Base-by-base conservation (phyloP, 371 early-diverging fungal species). In the Encephalitozoon cuniculi region DNA sequence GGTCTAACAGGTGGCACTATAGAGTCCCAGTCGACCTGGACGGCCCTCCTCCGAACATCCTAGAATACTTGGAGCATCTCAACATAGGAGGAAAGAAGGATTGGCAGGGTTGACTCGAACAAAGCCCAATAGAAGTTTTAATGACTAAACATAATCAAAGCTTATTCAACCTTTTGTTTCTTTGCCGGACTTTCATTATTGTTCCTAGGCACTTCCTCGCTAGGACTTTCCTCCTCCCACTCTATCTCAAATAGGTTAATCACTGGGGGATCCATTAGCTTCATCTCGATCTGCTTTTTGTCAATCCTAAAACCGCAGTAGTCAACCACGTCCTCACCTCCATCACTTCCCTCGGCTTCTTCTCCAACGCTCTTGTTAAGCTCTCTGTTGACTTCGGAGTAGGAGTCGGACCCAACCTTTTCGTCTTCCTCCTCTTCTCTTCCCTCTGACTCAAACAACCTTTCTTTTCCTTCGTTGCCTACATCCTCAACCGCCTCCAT, bases 221-320 rank as follows among this genome's bases (percentile, higher is more conserved):
- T 65, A 23, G 18, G 6, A 28, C 40, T 43, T 11, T 74, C 74
- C 21, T 76, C 69, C 40, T 55, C 49, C 79, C 81, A 81, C 26
- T 68, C 52, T 64, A 80, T 77, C 7, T 65, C 65, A 67, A 84
- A 84, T 21, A 74, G 32, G 54, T 80, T 80, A 2, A 76, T 64
- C 30, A 82, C 53, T 12, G 82, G 84, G 4, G 80, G 75, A 34
- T 76, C 71, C 39, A 71, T 51, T 34, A 84, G 18, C 28, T 76
- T 54, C 15, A 76, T 68, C 69, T 78, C 78, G 18, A 82, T 77
- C 54, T 75, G 64, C 11, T n/a, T 70, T 49, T 77, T 49, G 51
- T 80, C 77, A 25, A 84, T 46, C 21, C 39, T 71, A 67, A 73
- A 55, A 40, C 55, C 68, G 15, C 64, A 77, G 30, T 70, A 78